Evolutionary conservation across 1,139 yeast species (phyloP).

Genomic region (Wickerhamiella pararugosa): DNA sequence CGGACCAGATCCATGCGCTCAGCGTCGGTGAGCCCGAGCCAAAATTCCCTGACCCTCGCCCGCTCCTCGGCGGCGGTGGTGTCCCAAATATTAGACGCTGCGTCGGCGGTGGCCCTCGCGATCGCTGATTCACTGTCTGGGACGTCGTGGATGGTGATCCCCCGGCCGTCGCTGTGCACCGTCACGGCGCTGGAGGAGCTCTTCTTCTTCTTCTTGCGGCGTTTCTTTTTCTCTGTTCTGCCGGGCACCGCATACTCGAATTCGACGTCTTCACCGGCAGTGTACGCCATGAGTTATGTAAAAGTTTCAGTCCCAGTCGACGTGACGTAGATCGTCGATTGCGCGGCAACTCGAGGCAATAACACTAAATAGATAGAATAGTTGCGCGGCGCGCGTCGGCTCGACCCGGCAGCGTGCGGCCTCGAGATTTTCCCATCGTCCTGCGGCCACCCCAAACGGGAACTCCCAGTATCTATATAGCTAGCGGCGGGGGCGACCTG

Average conservation of each 20-base stretch:
- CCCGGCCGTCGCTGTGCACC: conserved; percentile 18
- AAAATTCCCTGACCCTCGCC: conserved; percentile 43
- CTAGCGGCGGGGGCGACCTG: no score
- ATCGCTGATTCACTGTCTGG: conserved; percentile 37
- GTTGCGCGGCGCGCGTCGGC: no score
- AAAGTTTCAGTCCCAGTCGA: no score
- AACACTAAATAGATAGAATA: no score
- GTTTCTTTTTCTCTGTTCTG: conserved; percentile 25
- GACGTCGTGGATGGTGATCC: conserved; percentile 19
- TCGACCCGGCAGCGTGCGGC: no score
- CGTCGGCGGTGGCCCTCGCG: conserved; percentile 16
- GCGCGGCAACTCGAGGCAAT: no score
- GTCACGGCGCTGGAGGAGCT: conserved; percentile 48
- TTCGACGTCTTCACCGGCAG: conserved; percentile 6
- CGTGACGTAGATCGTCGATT: no score
- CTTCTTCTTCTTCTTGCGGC: conserved; percentile 38
- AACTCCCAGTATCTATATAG: no score
- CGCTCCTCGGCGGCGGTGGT: conserved; percentile 45
- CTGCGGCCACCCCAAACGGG: no score
- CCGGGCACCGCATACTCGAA: conserved; percentile 4
- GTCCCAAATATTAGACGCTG: conserved; percentile 38
- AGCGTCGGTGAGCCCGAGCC: conserved; percentile 50
- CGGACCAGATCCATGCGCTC: conserved; percentile 49
- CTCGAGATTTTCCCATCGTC: no score
- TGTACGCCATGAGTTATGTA: background rate